Evolutionary conservation across 768 basidiomycete genomes (phyloP).

Genomic region (Phylloporus sp.): DNA sequence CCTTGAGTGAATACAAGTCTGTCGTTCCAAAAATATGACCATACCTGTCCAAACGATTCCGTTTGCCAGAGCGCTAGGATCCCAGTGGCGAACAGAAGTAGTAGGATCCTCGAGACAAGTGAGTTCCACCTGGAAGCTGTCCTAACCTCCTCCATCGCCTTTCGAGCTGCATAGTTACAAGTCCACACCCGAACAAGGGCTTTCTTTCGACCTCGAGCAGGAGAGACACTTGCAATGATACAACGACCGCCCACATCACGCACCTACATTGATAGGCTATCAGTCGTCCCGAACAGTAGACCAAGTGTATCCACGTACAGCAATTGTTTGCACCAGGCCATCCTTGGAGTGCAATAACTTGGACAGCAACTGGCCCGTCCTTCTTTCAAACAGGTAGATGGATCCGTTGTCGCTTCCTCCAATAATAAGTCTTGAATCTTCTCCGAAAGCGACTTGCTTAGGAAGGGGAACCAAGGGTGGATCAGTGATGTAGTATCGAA

Average conservation of each 20-base stretch:
- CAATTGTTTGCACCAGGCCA: neutral
- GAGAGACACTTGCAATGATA: conserved; percentile 3
- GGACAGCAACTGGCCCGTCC: neutral
- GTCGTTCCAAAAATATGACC: neutral
- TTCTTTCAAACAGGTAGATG: conserved; percentile 8
- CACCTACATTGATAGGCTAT: neutral
- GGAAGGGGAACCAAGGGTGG: neutral
- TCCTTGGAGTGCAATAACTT: neutral
- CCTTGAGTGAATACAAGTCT: neutral
- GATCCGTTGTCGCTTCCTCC: conserved; percentile 7
- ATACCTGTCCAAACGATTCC: neutral
- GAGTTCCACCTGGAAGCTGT: neutral
- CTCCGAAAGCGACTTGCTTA: conserved; percentile 10
- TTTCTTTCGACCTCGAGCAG: neutral
- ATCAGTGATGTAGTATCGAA: conserved; percentile 1
- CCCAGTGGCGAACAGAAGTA: neutral
- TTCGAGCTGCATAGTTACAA: neutral
- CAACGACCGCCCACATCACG: conserved; percentile 1
- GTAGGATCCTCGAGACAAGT: neutral
- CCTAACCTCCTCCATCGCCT: neutral
- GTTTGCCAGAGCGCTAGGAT: neutral
- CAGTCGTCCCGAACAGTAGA: neutral
- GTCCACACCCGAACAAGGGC: neutral
- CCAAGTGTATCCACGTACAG: neutral
- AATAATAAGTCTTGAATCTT: conserved; percentile 4